Base-by-base conservation (phyloP, 1,284 basidiomycete genomes). In the Rugosomyces carneus region DNA sequence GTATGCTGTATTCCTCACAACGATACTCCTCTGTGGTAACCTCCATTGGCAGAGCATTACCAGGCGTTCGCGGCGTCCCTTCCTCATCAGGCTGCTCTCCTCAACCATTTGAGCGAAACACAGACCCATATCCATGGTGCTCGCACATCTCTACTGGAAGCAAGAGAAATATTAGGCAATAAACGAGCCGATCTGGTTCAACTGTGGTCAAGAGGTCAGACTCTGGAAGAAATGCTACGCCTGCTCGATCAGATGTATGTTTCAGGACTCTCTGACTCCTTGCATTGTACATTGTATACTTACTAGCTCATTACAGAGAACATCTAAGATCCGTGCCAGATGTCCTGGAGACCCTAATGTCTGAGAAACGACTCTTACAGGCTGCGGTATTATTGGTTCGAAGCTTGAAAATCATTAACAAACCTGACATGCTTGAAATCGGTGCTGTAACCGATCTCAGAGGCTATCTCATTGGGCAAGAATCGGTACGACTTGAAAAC, bases 291-390 rank as follows among this genome's bases (percentile, higher is more conserved):
- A 23, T 45, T 45, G 34, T 37, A 42, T n/a, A 43, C 29, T 29
- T 51, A 29, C 49, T 44, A 34, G 20, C 41, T 42, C 38, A 9
- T 45, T 27, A n/a, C 47, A 96, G 94, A 47, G 94, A 98, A 60
- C 78, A 89, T 56, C 71, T 99, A 31, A 94, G 93, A 63, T 76
- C 84, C 39, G 85, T 98, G 0, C 95, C 96, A 1, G 96, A 99
- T 59, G 76, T 84, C 16, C 73, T 99, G 21, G 96, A 99, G 64
- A 84, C 85, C 4, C 70, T 98, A n/a, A 92, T 99, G 63, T 89
- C 93, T 0, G 96, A 98, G 64, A 99, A 99, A 62, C 81, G 89
- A 5, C 81, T 98, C 42, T 69, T 98, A 29, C 86, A 94, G 54
- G 95, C 95, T 0, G 84, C 95, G 1, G 80, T 91, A 11, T 71